Percentiles rank a stretch among this genome's conserved stretches.
These are phyloP conservation scores for Berberis vulgaris DNA, from an alignment of 164 flowering plant species.

Conservation along the genomic window DNA sequence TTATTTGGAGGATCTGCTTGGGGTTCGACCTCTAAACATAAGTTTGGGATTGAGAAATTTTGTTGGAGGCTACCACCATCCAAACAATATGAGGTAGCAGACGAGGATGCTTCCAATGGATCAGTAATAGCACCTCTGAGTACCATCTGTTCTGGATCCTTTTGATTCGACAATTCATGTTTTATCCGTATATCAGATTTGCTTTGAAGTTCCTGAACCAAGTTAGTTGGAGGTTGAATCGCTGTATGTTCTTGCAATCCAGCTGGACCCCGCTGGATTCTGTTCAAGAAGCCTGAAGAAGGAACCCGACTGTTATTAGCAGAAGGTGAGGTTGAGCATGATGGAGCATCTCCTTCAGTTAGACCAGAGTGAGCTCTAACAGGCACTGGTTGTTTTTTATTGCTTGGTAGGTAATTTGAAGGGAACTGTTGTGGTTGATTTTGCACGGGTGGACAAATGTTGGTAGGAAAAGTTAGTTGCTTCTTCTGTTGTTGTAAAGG, in stretches of 20 bases:
- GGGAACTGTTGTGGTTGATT: slow-evolving; percentile 25
- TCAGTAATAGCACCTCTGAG: slow-evolving; percentile 30
- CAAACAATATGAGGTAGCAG: slow-evolving; percentile 73
- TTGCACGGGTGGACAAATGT: slow-evolving; percentile 30
- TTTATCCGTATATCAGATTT: slow-evolving; percentile 36
- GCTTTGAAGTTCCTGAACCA: slow-evolving; percentile 44
- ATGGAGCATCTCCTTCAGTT: slow-evolving; percentile 62
- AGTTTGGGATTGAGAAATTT: slow-evolving; percentile 35
- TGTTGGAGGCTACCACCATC: slow-evolving; percentile 56
- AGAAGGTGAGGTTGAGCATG: slow-evolving; percentile 89
- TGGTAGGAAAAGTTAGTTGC: too few relatives aligned
- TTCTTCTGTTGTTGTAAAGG: slow-evolving; percentile 27
- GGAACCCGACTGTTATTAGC: slow-evolving; percentile 45
- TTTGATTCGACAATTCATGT: slow-evolving; percentile 46
- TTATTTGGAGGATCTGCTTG: slow-evolving; percentile 49
- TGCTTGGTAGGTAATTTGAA: too few relatives aligned
- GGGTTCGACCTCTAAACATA: slow-evolving; percentile 51
- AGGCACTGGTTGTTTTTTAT: slow-evolving; percentile 22
- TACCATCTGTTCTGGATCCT: slow-evolving; percentile 40
- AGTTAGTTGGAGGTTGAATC: slow-evolving; percentile 6
- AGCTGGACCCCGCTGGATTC: slow-evolving; percentile 43
- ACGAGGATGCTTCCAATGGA: slow-evolving; percentile 86
- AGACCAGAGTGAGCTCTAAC: slow-evolving; percentile 51
- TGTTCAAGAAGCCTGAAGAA: slow-evolving; percentile 42
- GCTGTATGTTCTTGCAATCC: neutral